Conservation (phyloP, 176 grass and related monocot species). For the Zizania latifolia region DNA sequence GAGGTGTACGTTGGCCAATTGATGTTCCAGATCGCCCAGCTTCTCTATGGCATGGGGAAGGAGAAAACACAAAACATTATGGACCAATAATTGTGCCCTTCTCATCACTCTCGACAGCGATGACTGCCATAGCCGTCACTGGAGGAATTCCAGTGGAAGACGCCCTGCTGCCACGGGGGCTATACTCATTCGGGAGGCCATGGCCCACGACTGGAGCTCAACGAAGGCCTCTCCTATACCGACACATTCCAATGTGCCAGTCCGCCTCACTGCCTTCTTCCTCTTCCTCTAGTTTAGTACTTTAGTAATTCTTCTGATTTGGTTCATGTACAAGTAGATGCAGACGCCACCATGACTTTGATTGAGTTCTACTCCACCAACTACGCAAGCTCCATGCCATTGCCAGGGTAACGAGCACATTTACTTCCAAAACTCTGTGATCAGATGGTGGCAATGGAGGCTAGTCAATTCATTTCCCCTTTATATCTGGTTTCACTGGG, state of each 20-base stretch:
- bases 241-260: constrained; percentile 55
- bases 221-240: constrained; percentile 75
- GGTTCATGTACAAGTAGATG: constrained; percentile 16
- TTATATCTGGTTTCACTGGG: constrained; percentile 15
- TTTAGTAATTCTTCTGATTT: constrained; percentile 20
- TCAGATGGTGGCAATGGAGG: not conserved
- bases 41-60: too few relatives aligned
- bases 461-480: not conserved
- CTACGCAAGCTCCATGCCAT: constrained; percentile 78
- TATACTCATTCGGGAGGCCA: constrained; percentile 59
- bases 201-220: constrained; percentile 87
- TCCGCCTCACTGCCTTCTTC: not conserved
- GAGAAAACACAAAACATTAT: not conserved
- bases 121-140: not conserved
- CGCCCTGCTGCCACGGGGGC: not conserved
- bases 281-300: not conserved
- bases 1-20: not conserved
- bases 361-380: constrained; percentile 65
- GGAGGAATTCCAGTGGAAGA: not conserved
- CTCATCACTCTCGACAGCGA: constrained; percentile 6
- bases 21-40: not conserved
- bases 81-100: not conserved
- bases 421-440: not conserved
- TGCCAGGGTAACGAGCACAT: constrained; percentile 34
- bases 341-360: constrained; percentile 28